These are phyloP conservation scores for Pyrenophora teres DNA, from an alignment of 2,329 filamentous ascomycete species.

Conservation along the genomic window DNA sequence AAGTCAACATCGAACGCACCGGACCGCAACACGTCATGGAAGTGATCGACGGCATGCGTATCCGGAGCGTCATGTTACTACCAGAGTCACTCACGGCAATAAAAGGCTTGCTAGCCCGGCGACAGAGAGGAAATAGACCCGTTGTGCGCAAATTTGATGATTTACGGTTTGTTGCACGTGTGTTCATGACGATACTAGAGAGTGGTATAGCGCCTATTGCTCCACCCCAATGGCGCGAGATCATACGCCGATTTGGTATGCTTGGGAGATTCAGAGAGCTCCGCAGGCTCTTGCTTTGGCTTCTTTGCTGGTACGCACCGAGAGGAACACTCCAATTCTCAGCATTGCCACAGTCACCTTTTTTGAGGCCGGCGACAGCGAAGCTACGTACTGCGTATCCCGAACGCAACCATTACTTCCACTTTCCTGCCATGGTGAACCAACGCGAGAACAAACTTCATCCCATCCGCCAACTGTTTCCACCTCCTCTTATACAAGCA, in stretches of 20 bases:
- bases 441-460: conserved; percentile 21
- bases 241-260: conserved; percentile 65
- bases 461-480: conserved; percentile 37
- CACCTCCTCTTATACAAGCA: conserved; percentile 30
- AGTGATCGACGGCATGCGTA: conserved; percentile 57
- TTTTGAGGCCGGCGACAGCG: conserved; percentile 25
- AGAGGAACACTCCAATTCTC: conserved; percentile 24
- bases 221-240: conserved; percentile 59
- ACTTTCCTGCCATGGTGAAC: conserved; percentile 14
- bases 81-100: conserved; percentile 51
- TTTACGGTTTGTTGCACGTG: conserved; percentile 53
- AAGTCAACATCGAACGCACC: conserved; percentile 43
- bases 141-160: conserved; percentile 39
- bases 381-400: conserved; percentile 23
- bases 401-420: conserved; percentile 20
- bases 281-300: conserved; percentile 57
- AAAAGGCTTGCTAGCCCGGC: conserved; percentile 45
- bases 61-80: conserved; percentile 50
- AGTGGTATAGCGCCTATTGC: conserved; percentile 50
- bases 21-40: conserved; percentile 33
- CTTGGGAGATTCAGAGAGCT: conserved; percentile 57
- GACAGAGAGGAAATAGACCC: conserved; percentile 47
- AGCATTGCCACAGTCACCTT: conserved; percentile 28
- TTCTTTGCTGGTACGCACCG: conserved; percentile 50
- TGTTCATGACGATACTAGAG: conserved; percentile 55